These are phyloP conservation scores for Plectosphaerella sp. DNA, from an alignment of 2,329 filamentous ascomycete species.

Conservation along the genomic window DNA sequence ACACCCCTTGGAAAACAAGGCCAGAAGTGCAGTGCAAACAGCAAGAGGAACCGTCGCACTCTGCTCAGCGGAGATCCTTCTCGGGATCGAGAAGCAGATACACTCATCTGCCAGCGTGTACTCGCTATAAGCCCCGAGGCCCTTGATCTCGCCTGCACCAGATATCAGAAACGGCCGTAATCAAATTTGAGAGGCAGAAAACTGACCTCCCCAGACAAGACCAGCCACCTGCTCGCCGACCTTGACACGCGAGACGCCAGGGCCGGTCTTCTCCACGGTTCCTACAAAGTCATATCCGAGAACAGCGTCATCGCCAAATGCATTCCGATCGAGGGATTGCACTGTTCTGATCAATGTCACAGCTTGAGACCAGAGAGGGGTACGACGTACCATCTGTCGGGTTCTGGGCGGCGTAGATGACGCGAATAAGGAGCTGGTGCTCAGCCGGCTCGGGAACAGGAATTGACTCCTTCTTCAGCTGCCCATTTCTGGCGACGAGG, in stretches of 20 bases:
- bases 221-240: slow-evolving; percentile 17
- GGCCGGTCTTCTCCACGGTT: slow-evolving; percentile 22
- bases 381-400: slow-evolving; percentile 27
- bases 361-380: slow-evolving; percentile 5
- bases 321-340: slow-evolving; percentile 26
- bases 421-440: slow-evolving; percentile 27
- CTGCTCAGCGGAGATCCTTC: slow-evolving; percentile 19
- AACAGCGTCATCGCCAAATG: slow-evolving; percentile 25
- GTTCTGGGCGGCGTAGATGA: slow-evolving; percentile 26
- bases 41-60: slow-evolving; percentile 35
- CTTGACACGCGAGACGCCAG: slow-evolving; percentile 8
- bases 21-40: slow-evolving; percentile 30
- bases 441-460: slow-evolving; percentile 19
- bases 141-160: slow-evolving; percentile 17
- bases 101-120: slow-evolving; percentile 33
- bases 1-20: slow-evolving; percentile 30
- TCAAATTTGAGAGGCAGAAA: background rate
- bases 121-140: slow-evolving; percentile 31
- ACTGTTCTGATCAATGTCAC: slow-evolving; percentile 15
- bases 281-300: slow-evolving; percentile 30
- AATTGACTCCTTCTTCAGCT: slow-evolving; percentile 12
- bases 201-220: slow-evolving; percentile 21
- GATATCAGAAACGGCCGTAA: background rate
- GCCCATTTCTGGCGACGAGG: slow-evolving; percentile 3
- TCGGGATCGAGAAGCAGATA: slow-evolving; percentile 34